Evolutionary conservation across 345 rosid genomes (phyloP).

Genomic region (Murraya koenigii): DNA sequence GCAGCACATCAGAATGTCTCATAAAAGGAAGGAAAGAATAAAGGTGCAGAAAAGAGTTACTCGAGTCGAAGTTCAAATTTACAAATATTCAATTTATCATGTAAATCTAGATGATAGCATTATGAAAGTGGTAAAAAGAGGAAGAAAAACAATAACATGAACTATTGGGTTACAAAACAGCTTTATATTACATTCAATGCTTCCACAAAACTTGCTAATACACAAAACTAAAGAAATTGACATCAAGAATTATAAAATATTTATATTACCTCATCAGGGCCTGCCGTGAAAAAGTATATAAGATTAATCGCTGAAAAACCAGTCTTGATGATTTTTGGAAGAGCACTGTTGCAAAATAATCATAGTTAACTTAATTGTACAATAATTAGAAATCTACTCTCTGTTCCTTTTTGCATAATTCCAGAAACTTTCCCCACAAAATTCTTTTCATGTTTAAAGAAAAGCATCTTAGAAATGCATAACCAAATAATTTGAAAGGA

Average conservation of each 20-base stretch:
- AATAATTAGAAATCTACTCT: not conserved
- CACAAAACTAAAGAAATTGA: not conserved
- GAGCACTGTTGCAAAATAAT: constrained; percentile 57
- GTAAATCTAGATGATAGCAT: not conserved
- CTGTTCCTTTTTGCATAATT: not conserved
- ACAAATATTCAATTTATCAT: not conserved
- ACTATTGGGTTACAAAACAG: not conserved
- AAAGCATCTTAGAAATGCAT: not conserved
- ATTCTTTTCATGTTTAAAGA: not conserved
- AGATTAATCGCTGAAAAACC: constrained; percentile 96
- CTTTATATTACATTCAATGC: not conserved
- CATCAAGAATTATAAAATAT: not conserved
- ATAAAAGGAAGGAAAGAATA: not conserved
- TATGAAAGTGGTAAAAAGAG: not conserved
- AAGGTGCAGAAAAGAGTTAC: not conserved
- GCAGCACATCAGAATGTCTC: not conserved
- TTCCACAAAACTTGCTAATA: not conserved
- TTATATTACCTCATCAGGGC: constrained; percentile 83
- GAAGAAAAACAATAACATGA: not conserved
- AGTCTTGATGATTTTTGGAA: constrained; percentile 94
- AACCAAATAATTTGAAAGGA: not conserved
- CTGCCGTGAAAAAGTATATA: constrained; percentile 96
- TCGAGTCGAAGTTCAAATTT: not conserved
- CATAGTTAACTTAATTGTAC: constrained; percentile 7
- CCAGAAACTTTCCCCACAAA: not conserved